These are phyloP conservation scores for Gautieria morchelliformis DNA, from an alignment of 768 basidiomycete genomes.

Conservation along the genomic window DNA sequence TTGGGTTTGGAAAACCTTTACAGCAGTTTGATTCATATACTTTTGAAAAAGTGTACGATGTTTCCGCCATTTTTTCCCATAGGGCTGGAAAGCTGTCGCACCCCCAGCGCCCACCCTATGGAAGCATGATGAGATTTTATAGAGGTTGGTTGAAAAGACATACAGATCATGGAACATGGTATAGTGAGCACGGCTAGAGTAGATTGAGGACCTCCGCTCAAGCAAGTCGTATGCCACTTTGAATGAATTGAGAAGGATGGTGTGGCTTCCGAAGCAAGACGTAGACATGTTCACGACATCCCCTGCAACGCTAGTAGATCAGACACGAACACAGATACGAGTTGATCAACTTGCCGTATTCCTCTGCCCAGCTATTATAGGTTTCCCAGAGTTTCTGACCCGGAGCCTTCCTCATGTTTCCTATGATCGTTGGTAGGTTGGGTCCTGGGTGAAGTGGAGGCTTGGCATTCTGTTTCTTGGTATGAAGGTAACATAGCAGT, in stretches of 20 bases:
- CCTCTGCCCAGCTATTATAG: no score
- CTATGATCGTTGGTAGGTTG: constrained; percentile 16
- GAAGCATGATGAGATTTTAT: not conserved
- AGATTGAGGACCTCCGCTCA: constrained; percentile 15
- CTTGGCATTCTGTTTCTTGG: not conserved
- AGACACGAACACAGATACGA: no score
- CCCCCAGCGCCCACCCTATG: not conserved
- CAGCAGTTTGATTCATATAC: constrained; percentile 24
- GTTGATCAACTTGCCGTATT: no score
- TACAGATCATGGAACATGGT: constrained; percentile 41
- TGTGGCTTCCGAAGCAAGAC: not conserved
- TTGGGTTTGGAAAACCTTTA: constrained; percentile 20
- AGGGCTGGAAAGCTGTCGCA: constrained; percentile 31
- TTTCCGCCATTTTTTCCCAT: constrained; percentile 26
- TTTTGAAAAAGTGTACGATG: constrained; percentile 32
- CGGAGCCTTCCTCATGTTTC: constrained; percentile 17
- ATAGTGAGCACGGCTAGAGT: constrained; percentile 38
- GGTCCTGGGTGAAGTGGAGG: constrained; percentile 18
- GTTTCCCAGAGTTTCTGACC: constrained; percentile 9
- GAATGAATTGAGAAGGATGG: not conserved
- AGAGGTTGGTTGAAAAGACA: not conserved
- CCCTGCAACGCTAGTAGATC: not conserved
- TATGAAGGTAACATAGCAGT: no score
- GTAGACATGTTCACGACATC: not conserved
- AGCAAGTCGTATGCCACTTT: not conserved